Percentiles rank a stretch among this genome's conserved stretches.
These are phyloP conservation scores for Macrolepiota albuminosa DNA, from an alignment of 768 basidiomycete species.

Conservation along the genomic window DNA sequence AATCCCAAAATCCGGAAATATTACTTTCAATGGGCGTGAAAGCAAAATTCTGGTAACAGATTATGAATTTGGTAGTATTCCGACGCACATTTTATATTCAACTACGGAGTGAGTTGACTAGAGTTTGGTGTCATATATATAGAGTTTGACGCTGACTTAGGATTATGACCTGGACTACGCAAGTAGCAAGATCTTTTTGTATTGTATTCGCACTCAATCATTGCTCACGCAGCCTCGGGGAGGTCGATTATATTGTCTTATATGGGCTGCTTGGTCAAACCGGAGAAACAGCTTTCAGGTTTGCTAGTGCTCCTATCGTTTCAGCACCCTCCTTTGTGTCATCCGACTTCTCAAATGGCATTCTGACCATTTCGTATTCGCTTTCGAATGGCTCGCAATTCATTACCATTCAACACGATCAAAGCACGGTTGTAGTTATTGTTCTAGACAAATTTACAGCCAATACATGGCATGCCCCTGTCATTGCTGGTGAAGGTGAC, in stretches of 20 bases:
- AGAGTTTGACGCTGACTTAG: constrained; percentile 18
- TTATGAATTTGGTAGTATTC: constrained; percentile 36
- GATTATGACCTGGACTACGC: constrained; percentile 54
- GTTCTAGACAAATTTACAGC: constrained; percentile 45
- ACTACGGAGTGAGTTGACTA: constrained; percentile 36
- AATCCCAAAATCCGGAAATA: constrained; percentile 32
- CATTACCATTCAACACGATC: constrained; percentile 26
- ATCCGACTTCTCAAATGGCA: constrained; percentile 30
- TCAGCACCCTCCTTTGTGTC: constrained; percentile 25
- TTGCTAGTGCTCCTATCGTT: constrained; percentile 26
- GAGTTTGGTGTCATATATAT: background rate
- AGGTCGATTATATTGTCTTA: constrained; percentile 38
- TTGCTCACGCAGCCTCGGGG: constrained; percentile 29
- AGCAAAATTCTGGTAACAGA: constrained; percentile 46
- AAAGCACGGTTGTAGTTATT: constrained; percentile 24
- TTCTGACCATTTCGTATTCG: constrained; percentile 34
- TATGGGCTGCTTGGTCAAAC: constrained; percentile 37
- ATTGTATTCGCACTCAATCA: background rate
- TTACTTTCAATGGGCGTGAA: constrained; percentile 44
- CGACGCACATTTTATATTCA: constrained; percentile 36
- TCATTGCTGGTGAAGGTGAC: constrained; percentile 28
- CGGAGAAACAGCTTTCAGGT: constrained; percentile 39
- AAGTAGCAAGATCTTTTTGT: constrained; percentile 12
- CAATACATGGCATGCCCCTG: constrained; percentile 44
- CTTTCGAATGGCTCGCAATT: constrained; percentile 28